These are phyloP conservation scores for Knufia petricola DNA, from an alignment of 2,329 filamentous ascomycete species.

Conservation along the genomic window DNA sequence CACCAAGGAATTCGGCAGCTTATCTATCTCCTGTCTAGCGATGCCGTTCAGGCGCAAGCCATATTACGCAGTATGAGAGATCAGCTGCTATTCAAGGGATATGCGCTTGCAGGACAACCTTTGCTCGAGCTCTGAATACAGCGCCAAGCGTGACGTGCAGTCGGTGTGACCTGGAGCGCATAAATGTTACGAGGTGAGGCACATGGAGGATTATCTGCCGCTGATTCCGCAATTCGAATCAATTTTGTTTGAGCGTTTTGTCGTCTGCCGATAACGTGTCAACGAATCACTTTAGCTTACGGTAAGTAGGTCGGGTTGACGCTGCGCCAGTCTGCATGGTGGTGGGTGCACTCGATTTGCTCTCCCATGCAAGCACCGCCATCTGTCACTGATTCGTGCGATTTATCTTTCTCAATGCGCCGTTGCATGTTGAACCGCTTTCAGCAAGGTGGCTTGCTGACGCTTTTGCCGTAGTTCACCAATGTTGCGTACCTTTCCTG, in stretches of 20 bases:
- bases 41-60: too few relatives aligned
- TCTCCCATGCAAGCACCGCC: constrained; percentile 1
- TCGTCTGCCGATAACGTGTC: constrained; percentile 1
- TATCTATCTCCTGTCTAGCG: too few relatives aligned
- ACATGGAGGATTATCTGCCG: constrained; percentile 1
- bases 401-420: neutral
- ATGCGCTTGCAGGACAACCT: neutral
- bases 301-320: neutral
- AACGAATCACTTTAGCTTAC: constrained; percentile 5
- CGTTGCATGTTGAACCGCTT: neutral
- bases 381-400: constrained; percentile 5
- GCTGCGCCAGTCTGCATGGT: constrained; percentile 1
- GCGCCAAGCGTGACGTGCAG: constrained; percentile 1
- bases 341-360: neutral
- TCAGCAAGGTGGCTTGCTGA: neutral
- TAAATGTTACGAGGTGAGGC: constrained; percentile 2
- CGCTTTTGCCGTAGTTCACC: neutral
- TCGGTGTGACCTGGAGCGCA: constrained; percentile 5
- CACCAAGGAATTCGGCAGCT: too few relatives aligned
- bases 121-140: neutral
- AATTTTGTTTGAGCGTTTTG: constrained; percentile 5
- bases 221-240: constrained; percentile 3
- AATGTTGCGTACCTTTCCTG: neutral
- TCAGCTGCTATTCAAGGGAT: too few relatives aligned
- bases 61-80: too few relatives aligned